Evolutionary conservation across 805 yeast species (phyloP), one percentile per base, ranked within the genome.

Genomic region (Candida peoriensis): DNA sequence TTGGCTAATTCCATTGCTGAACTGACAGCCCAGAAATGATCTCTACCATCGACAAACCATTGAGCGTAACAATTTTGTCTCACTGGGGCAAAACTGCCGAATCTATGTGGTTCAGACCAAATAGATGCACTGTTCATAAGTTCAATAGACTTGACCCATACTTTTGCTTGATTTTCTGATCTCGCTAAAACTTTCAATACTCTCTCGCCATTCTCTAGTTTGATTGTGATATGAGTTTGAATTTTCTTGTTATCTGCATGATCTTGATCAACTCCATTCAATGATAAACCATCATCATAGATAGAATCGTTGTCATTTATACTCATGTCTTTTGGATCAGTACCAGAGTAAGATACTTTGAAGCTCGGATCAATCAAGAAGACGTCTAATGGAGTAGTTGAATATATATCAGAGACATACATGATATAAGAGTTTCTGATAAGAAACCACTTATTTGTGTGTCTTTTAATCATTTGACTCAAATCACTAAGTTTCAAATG

Each of bases 11-110:
- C 87, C 36, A 93, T 65, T 0, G 97, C 98, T 9, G 88, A 78
- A 20, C 95, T 83, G 3, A 88, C 78, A 2, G 97, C 94, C 97
- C 97, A 93, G 64, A 87, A 82, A 57, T 93, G 85, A 58, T 93
- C 99, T 51, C 99, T 70, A 4, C 83, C 95, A 60, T 93, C 99
- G 4, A 93, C 97, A 63, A 93, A 80, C 93, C 95, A 90, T 56
- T 93, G 96, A 10, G 96, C 96, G 62, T 76, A 84, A 38, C 86
- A 85, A 46, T 87, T 77, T 16, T 76, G 59, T 45, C 99, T 66
- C 1, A 90, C 77, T 0, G 99, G 99, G 0, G 97, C 96, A 72
- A 85, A 94, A 34, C 96, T 84, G 6, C 68, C 78, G 60, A 94
- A 94, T 41, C 98, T 66, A 43, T 93, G 74, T 5, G 61, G 61